Evolutionary conservation across 1,284 basidiomycete genomes (phyloP).

Genomic region (Vanrija pseudolonga): DNA sequence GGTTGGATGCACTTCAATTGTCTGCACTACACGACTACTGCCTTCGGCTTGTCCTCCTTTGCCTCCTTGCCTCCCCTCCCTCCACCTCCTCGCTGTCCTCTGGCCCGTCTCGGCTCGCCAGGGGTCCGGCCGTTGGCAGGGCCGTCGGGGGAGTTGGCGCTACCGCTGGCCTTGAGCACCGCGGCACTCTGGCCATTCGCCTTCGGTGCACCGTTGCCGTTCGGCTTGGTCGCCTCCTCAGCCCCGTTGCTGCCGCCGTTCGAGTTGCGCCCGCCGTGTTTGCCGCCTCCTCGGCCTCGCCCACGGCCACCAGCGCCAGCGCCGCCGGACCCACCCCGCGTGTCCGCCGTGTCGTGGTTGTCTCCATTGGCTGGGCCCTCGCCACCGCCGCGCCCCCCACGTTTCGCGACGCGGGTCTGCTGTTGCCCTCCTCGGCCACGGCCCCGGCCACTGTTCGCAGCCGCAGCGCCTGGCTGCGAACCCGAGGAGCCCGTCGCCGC

Average conservation of each 20-base stretch:
- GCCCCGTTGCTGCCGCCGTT: not conserved
- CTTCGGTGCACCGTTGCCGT: not conserved
- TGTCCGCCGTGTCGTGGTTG: not conserved
- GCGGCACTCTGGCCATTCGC: not conserved
- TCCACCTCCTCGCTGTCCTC: too few species aligned
- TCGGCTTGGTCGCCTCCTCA: not conserved
- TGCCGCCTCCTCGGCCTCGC: not conserved
- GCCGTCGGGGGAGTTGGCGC: too few species aligned
- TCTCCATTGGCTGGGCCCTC: constrained; percentile 5
- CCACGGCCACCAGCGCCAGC: not conserved
- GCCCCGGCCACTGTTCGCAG: not conserved
- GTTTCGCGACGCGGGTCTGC: constrained; percentile 5
- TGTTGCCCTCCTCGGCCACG: constrained; percentile 11
- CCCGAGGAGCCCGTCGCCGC: not conserved
- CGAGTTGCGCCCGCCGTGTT: not conserved
- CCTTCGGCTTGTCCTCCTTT: too few species aligned
- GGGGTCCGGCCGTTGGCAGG: too few species aligned
- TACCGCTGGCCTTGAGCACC: too few species aligned
- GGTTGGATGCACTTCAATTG: too few species aligned
- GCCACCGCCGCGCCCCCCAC: constrained; percentile 7
- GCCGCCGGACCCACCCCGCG: not conserved
- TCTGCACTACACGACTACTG: too few species aligned
- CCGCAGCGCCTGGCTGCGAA: not conserved
- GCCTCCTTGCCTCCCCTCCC: too few species aligned
- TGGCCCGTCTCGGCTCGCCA: too few species aligned